Evolutionary conservation across 768 basidiomycete genomes (phyloP), one percentile per base, ranked within the genome.

Genomic region (Pisolithus orientalis): DNA sequence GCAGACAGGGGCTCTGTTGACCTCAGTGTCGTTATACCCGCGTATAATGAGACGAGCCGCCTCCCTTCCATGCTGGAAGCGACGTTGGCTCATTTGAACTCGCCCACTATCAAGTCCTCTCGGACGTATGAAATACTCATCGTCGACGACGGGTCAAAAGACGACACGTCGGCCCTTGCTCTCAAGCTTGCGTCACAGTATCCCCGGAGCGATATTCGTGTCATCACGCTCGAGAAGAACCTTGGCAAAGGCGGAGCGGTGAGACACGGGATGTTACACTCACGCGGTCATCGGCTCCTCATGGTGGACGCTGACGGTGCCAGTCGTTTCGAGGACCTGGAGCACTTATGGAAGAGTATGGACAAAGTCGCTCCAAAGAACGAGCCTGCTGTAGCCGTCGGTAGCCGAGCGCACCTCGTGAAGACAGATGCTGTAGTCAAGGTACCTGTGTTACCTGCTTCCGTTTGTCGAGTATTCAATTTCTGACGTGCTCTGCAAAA

Each of bases 291-390:
- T 57, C 73, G 90, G 9, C 72, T 96, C 43, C 71, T 98, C 49
- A 93, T 96, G 82, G 94, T 86, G 40, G 94, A 98, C 62, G 94
- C 94, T 7, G 94, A 98, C 59, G 94, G 89, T 4, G 94, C 94
- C 32, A 94, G 91, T 54, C 77, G 83, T 44, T 94, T 98, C 61
- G 76, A 80, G 43, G 94, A 96, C 62, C 65, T 97, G 17, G 87
- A 90, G 58, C 62, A 72, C n/a, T 70, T 97, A 27, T 90, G 92
- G 82, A 70, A 70, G 14, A 78, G 78, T 27, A 85, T 94, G 80
- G 87, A 94, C 62, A 59, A 59, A 44, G 65, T 88, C 44, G 75
- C 73, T 0, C 75, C 75, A 0, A 64, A 73, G 13, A 72, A 76
- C 38, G 74, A 69, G 11, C 74, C 79, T 1, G 81, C 82, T 1